Conservation (phyloP, 2,329 filamentous ascomycete genomes). For the Penicillium sp. region DNA sequence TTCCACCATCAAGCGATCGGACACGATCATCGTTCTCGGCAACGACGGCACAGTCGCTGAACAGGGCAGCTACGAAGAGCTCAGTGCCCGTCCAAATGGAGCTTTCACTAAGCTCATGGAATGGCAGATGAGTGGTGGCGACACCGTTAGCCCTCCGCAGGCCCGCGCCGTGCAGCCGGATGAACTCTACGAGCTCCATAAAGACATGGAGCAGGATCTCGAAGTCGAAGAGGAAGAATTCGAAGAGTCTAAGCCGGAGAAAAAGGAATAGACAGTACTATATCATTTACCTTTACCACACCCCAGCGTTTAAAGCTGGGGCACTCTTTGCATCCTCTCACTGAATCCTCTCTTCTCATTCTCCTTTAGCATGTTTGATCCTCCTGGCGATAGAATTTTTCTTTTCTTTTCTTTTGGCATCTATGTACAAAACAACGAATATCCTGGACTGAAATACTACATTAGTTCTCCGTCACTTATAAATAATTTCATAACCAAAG, state of each 20-base stretch:
- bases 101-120: slow-evolving; percentile 97
- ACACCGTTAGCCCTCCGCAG: slow-evolving; percentile 40
- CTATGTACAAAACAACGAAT: slow-evolving; percentile 19
- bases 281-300: background rate
- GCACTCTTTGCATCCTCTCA: slow-evolving; percentile 3
- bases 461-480: background rate
- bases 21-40: slow-evolving; percentile 88
- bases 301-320: background rate
- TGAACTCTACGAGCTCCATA: slow-evolving; percentile 50
- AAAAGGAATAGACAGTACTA: slow-evolving; percentile 17
- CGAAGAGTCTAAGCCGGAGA: slow-evolving; percentile 18
- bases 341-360: slow-evolving; percentile 11
- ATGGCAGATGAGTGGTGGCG: slow-evolving; percentile 92
- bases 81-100: slow-evolving; percentile 70
- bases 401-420: background rate
- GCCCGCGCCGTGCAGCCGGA: slow-evolving; percentile 44
- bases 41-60: slow-evolving; percentile 87
- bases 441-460: background rate
- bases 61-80: slow-evolving; percentile 75
- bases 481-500: background rate
- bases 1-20: slow-evolving; percentile 93
- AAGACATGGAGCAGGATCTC: slow-evolving; percentile 34
- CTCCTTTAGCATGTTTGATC: slow-evolving; percentile 7
- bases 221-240: slow-evolving; percentile 30
- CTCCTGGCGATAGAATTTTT: slow-evolving; percentile 16